Evolutionary conservation across 768 basidiomycete species (phyloP), one percentile per base, ranked within the genome.

Genomic region (Macrocybe gigantea): DNA sequence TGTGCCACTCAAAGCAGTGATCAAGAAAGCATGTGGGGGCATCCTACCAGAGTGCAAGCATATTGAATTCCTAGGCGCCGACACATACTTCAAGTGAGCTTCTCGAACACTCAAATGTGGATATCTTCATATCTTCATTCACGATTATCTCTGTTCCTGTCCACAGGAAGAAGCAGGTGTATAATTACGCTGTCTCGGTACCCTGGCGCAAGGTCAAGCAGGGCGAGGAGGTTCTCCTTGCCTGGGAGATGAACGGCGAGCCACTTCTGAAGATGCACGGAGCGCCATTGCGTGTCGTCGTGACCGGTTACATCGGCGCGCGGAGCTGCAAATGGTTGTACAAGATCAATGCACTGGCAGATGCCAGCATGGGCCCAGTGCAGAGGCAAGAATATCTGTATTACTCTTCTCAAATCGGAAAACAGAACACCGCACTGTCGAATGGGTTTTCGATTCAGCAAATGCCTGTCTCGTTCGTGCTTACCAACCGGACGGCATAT

Each of bases 361-460:
- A 74, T 53, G 65, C 76, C 9, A 77, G 74, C 56, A 61, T 69
- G 60, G 78, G 73, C 0, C 78, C 77, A 1, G 76, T 79, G 5
- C 77, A 80, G 52, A 57, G 62, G 5, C 74, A 75, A 58, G 78
- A 80, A 53, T 78, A 79, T 52, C 54, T 79, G 35, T 79, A 78
- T 58, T 78, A 71, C 53, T 75, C 69, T 1, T 59, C 67, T 5
- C 77, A 77, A 62, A 68, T 69, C 40, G 76, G 77, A 14, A 79
- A 79, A 58, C 75, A 79, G 48, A 79, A 80, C 49, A 60, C 62
- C 5, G 70, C 68, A 50, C 74, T 72, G 44, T 77, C 75, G 22
- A 77, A 74, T 55, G 78, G 78, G 5, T 79, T 79, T 56, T 76
- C 75, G 4, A 80, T 80, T 50, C 72, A 74, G 51, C 70, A 75